Evolutionary conservation across 805 yeast species (phyloP), one percentile per base, ranked within the genome.

Genomic region (Candida xyloterini): DNA sequence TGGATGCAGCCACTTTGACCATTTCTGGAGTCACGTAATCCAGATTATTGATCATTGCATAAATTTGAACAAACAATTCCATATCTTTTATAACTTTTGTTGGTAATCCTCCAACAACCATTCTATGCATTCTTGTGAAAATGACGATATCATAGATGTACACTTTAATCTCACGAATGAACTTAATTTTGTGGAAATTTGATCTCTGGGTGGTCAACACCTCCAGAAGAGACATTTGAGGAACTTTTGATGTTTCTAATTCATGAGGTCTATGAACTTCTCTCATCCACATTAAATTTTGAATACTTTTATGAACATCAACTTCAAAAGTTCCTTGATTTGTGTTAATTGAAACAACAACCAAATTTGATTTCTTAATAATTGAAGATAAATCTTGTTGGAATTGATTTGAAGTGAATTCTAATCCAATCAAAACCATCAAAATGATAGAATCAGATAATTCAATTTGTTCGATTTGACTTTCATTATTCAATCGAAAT

Each of bases 111-210:
- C 70, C 65, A 15, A 52, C 44, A 2, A 78, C 77, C 54, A 77
- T 69, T 29, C 86, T 53, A 49, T 80, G 82, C 38, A 70, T 68
- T 30, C 87, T 60, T 2, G 74, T 50, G 49, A 70, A 74, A 2
- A 79, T 63, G 2, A 77, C 55, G 10, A 81, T 66, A 53, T 80
- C 85, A 44, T 77, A 74, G 44, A 77, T 68, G 48, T 79, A 81
- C 5, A 81, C 55, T 30, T 54, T 54, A 22, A 80, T 60, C 38
- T 79, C 84, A 0, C 78, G 69, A 1, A 69, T 65, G 7, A 79
- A 56, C n/a, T 44, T 50, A 9, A 75, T 66, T 7, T 38, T 11
- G 1, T 25, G 18, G 10, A 28, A 32, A 23, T 23, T 35, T 1
- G 10, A 7, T 29, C 48, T 25, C 11, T 30, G 18, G 7, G 15